Evolutionary conservation across 2,329 filamentous ascomycete genomes (phyloP).

Genomic region (Chrysoporthe deuterocubensis): DNA sequence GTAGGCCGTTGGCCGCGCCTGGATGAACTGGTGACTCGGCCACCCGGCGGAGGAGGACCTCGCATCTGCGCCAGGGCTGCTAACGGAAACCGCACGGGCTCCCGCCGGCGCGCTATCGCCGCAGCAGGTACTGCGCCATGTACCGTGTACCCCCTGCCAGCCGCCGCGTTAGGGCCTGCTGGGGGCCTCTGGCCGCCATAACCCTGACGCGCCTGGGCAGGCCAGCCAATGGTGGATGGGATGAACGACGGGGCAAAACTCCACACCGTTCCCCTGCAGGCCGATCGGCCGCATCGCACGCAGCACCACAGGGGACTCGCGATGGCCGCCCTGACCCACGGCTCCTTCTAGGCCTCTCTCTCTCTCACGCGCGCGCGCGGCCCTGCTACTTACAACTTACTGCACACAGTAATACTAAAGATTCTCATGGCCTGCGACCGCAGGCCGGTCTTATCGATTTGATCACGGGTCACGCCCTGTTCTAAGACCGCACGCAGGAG

Average conservation of each 20-base stretch:
- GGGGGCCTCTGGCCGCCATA: not conserved
- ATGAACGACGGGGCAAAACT: conserved; percentile 2
- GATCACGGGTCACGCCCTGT: conserved; percentile 1
- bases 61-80: not conserved
- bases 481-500: not conserved
- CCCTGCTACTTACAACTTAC: too few species aligned
- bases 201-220: not conserved
- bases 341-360: not conserved
- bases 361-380: not conserved
- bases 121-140: not conserved
- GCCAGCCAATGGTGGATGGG: conserved; percentile 5
- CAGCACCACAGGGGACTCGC: not conserved
- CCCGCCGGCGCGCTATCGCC: not conserved
- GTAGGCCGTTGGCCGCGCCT: not conserved
- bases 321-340: too few species aligned
- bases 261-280: not conserved
- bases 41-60: not conserved
- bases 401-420: too few species aligned
- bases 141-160: not conserved
- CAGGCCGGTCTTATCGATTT: not conserved
- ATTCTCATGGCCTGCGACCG: not conserved
- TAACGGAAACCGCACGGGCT: not conserved
- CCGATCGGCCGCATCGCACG: not conserved
- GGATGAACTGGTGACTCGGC: not conserved
- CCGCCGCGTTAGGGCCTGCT: not conserved